Conservation (phyloP, 78 protist genomes). For the Neovahlkampfia damariscottae region DNA sequence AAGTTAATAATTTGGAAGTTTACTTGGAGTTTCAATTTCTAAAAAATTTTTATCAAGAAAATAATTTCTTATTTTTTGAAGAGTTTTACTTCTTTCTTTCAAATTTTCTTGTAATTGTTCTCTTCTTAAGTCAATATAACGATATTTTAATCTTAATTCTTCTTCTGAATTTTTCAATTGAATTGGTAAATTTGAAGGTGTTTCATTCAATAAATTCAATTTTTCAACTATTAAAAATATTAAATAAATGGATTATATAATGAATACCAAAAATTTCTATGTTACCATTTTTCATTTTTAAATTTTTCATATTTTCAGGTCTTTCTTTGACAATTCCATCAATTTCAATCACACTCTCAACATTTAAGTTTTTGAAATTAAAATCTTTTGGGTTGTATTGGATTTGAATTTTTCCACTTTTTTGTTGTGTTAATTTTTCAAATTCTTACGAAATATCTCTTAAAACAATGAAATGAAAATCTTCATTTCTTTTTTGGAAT, state of each 20-base stretch:
- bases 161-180: constrained; percentile 4
- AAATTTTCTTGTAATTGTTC: constrained; percentile 35
- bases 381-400: too few species aligned
- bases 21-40: constrained; percentile 80
- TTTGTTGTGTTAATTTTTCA: too few species aligned
- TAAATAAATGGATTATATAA: neutral
- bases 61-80: constrained; percentile 20
- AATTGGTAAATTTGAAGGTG: neutral
- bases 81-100: constrained; percentile 19
- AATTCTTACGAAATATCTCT: too few species aligned
- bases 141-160: constrained; percentile 38
- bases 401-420: too few species aligned
- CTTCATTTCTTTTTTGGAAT: too few species aligned
- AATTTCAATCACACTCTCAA: neutral
- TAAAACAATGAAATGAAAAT: too few species aligned
- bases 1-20: too few species aligned
- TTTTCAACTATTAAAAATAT: neutral
- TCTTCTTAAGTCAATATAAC: constrained; percentile 60
- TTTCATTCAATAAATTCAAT: neutral
- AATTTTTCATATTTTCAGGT: neutral
- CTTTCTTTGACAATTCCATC: neutral
- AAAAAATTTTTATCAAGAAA: constrained; percentile 21
- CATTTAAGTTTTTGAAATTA: neutral
- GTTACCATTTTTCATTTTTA: neutral
- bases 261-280: neutral